Percentiles rank a stretch among this genome's conserved stretches.
Conservation (phyloP, 2,329 filamentous ascomycete species). For the Tolypocladium cylindrosporum region DNA sequence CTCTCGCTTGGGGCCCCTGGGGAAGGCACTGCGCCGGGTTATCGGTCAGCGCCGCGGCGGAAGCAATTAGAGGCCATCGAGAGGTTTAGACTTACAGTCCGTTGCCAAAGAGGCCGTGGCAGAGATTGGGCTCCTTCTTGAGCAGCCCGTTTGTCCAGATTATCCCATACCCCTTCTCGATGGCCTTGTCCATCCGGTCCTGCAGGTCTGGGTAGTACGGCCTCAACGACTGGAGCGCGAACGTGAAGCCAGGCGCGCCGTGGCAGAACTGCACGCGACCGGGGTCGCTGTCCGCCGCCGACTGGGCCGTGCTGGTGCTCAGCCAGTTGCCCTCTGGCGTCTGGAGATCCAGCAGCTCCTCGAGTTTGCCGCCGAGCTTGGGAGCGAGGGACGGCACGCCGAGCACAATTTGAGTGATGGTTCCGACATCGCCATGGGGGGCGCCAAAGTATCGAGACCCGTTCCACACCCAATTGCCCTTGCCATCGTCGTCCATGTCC, state of each 20-base stretch:
- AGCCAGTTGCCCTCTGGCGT: conserved; percentile 55
- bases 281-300: conserved; percentile 22
- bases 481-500: conserved; percentile 29
- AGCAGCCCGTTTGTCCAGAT: conserved; percentile 48
- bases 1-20: conserved; percentile 24
- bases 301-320: conserved; percentile 27
- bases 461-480: conserved; percentile 51
- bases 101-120: conserved; percentile 57
- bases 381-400: conserved; percentile 45
- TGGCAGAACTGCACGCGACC: conserved; percentile 53
- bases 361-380: conserved; percentile 41
- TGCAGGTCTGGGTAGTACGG: conserved; percentile 45
- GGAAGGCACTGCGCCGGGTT: conserved; percentile 17
- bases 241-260: conserved; percentile 53
- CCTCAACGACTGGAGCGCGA: conserved; percentile 45
- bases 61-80: neutral
- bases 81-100: conserved; percentile 37
- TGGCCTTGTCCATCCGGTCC: conserved; percentile 40
- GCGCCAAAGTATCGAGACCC: conserved; percentile 54
- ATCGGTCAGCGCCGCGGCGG: conserved; percentile 8
- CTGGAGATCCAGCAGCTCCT: conserved; percentile 48
- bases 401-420: conserved; percentile 58
- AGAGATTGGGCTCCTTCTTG: conserved; percentile 55
- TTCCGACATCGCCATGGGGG: conserved; percentile 58
- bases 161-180: conserved; percentile 39